Evolutionary conservation across 768 basidiomycete species (phyloP), one percentile per base, ranked within the genome.

Genomic region (Hirschioporus abietinus): DNA sequence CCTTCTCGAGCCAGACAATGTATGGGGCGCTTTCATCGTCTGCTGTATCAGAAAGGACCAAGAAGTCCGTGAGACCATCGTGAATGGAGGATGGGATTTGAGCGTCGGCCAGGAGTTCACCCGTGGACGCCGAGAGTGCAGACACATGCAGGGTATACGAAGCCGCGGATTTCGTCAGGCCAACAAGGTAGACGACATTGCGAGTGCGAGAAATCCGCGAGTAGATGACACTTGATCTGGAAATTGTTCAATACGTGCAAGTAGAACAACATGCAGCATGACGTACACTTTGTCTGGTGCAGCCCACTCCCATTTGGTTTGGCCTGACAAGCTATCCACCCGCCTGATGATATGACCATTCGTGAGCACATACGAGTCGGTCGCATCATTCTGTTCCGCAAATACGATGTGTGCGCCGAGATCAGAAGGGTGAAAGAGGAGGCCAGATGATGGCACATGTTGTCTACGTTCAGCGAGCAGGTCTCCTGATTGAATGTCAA

Each of bases 251-350:
- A 20, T 20, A 52, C 20, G 24, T 35, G 26, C 34, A 18, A n/a
- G 35, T 23, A 64, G 30, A 42, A 12, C 24, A 15, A 60, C 27
- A 26, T 60, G 17, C 18, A 62, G 36, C 59, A 52, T 1, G 7
- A 78, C 86, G 70, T 71, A 93, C 92, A 81, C 83, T 63, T 88
- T 83, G 72, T 91, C 90, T 17, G 81, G 79, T 25, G 88, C 82
- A n/a, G 80, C 81, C 90, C 92, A 95, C 1, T 76, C 79, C 95
- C 94, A 96, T 26, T 77, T 73, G 0, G 78, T 76, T 9, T 83
- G 78, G 1, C 92, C 92, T 0, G 81, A 83, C 1, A 67, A 72
- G 0, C 79, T 72, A 66, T 85, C 75, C 17, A 95, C 68, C 30
- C 79, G 79, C 9, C 78, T 82, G 8, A 95, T 79, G 0, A 80